Conservation (phyloP, 345 rosid genomes). For the Camelina laxa region DNA sequence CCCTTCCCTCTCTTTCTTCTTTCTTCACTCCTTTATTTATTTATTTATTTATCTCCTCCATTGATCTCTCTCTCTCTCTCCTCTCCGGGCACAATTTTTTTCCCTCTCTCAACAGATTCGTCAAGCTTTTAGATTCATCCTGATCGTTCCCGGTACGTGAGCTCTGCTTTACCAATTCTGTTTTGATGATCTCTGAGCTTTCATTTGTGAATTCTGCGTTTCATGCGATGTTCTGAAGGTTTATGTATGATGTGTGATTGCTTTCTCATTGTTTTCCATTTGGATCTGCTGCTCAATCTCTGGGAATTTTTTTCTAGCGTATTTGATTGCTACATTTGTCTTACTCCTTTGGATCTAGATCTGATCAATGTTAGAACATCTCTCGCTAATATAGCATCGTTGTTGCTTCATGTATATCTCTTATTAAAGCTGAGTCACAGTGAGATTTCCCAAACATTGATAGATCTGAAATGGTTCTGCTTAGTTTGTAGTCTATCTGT, state of each 20-base stretch:
- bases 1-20: constrained; percentile 24
- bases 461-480: constrained; percentile 18
- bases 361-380: not conserved
- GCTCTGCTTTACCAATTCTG: not conserved
- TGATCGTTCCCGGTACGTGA: constrained; percentile 19
- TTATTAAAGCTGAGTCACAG: not conserved
- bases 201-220: not conserved
- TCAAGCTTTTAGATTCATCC: constrained; percentile 7
- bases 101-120: constrained; percentile 8
- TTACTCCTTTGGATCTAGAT: constrained; percentile 36
- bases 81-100: not conserved
- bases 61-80: constrained; percentile 8
- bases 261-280: not conserved
- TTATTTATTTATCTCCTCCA: not conserved
- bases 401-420: not conserved
- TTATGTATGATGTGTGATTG: not conserved
- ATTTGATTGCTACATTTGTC: constrained; percentile 28
- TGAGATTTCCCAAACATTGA: not conserved
- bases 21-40: constrained; percentile 25
- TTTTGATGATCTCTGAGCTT: not conserved
- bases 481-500: constrained; percentile 10
- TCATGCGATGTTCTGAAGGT: not conserved
- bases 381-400: not conserved
- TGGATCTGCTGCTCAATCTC: constrained; percentile 29
- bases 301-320: not conserved